Evolutionary conservation across 805 yeast genomes (phyloP), one percentile per base, ranked within the genome.

Genomic region (Kluyveromyces wickerhamii): DNA sequence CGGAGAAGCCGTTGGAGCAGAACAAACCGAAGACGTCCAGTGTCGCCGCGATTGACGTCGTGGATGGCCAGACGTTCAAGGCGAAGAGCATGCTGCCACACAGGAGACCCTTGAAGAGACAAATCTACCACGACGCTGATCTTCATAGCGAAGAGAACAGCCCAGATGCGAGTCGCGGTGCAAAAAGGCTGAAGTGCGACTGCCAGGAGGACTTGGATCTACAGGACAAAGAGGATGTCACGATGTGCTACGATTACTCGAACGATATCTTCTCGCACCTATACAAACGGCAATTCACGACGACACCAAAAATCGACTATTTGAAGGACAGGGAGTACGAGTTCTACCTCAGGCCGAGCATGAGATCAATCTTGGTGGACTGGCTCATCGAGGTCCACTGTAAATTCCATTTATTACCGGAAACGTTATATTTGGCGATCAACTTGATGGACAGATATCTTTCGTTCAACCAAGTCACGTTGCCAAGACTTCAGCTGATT

Each of bases 311-410:
- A 44, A 59, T 80, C n/a, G 71, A 74, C 44, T 84, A 83, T 54
- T 59, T 83, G 23, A 66, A 62, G 41, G 51, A 47, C 21, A 24
- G 22, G n/a, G 43, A 49, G 7, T 69, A 75, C 58, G 83, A 79
- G 54, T 69, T 72, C 33, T 75, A 76, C 40, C 59, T 85, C 46
- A 75, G 80, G 48, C 94, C 95, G 37, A 73, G 76, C 41, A 81
- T 83, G 82, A 72, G 96, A 45, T 78, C 86, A 6, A 82, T 87
- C 34, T 63, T 87, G 39, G 85, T 87, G n/a, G 95, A 88, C 60
- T 87, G 96, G 96, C 67, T 87, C 45, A 85, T 85, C 8, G 94
- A 85, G 54, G 88, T 87, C 55, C 96, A 86, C 62, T 66, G 77
- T 45, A 72, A 84, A 54, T 87, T 87, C 60, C 71, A 88, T 44